Evolutionary conservation across 2,329 filamentous ascomycete genomes (phyloP), one percentile per base, ranked within the genome.

Genomic region (Paecilomyces variotii): DNA sequence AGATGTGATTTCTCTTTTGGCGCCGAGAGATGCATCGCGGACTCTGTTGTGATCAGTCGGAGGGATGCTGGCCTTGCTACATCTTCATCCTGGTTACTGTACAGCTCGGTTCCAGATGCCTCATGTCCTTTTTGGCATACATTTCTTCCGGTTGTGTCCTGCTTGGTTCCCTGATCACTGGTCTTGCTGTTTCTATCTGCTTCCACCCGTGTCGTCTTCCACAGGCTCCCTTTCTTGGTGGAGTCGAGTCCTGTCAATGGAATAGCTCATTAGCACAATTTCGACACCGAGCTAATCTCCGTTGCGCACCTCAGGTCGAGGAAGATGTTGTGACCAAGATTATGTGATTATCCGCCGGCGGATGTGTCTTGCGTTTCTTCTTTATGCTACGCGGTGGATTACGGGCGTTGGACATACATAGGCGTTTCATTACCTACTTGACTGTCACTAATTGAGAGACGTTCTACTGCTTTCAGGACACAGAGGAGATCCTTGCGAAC

Each of bases 241-340:
- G 39, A 39, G 39, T 45, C 14, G 5, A 45, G n/a, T 45, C 19
- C 14, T 19, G 24, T 45, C 39, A 9, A n/a, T 45, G 39, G n/a
- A n/a, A 14, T 45, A 24, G 53, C 53, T 54, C 53, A 35, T 9
- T n/a, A 34, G 26, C 27, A 35, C 56, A 35, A 49, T 56, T 51
- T 51, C 34, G 45, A 54, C 27, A 19, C 34, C 24, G 49, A 55
- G 73, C 77, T 79, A 78, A 79, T 74, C 64, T 67, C 63, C 64
- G 6, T 59, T 64, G 64, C 61, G 66, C 63, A 65, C 70, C 73
- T 75, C 85, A 93, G 89, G 88, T 91, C 78, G 89, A 93, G 81
- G 89, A 92, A 80, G 89, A 92, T 69, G 77, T 80, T 79, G 86
- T 92, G 75, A 91, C 89, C 69, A 93, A 90, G 79, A 90, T 96